A percentile compares a stretch with the other conserved stretches of the same genome.
Evolutionary conservation across 306 rosid genomes (phyloP).

Genomic region (Sindora glabra): DNA sequence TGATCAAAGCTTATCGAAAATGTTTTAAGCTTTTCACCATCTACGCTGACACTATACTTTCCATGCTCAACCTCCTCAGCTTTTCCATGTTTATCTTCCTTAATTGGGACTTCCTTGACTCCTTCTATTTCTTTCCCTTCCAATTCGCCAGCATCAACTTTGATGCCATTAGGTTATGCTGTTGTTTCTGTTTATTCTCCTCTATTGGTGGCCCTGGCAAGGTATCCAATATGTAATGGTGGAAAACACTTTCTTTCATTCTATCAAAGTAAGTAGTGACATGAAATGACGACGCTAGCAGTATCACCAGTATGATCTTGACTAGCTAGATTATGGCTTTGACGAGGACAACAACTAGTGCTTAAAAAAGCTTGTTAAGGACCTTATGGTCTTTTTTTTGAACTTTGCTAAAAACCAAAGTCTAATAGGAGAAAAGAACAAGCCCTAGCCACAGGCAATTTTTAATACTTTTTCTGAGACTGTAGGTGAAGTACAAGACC

Average conservation of each 20-base stretch:
- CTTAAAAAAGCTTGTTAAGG: conserved; percentile 33
- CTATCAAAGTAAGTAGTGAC: conserved; percentile 47
- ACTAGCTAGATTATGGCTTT: conserved; percentile 35
- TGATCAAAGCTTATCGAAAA: too few relatives aligned
- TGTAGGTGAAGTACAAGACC: conserved; percentile 40
- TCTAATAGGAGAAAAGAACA: conserved; percentile 34
- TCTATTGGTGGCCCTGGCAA: conserved; percentile 32
- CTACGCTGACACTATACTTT: conserved; percentile 25
- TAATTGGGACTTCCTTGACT: conserved; percentile 11
- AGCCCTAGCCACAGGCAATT: conserved; percentile 41
- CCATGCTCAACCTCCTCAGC: conserved; percentile 33
- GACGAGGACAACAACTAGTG: conserved; percentile 24
- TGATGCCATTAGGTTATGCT: background rate
- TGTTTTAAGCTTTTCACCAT: conserved; percentile 40
- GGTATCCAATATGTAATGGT: conserved; percentile 34
- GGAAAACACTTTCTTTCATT: conserved; percentile 51
- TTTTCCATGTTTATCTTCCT: conserved; percentile 44
- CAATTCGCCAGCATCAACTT: conserved; percentile 17
- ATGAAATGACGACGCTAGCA: conserved; percentile 40
- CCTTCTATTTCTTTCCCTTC: background rate
- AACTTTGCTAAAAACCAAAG: conserved; percentile 21
- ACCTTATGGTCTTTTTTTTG: conserved; percentile 31
- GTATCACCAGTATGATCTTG: conserved; percentile 36
- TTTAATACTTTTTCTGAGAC: conserved; percentile 33
- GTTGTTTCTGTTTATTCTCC: background rate